Evolutionary conservation across 805 yeast genomes (phyloP).

Genomic region (Candida loeiensis): DNA sequence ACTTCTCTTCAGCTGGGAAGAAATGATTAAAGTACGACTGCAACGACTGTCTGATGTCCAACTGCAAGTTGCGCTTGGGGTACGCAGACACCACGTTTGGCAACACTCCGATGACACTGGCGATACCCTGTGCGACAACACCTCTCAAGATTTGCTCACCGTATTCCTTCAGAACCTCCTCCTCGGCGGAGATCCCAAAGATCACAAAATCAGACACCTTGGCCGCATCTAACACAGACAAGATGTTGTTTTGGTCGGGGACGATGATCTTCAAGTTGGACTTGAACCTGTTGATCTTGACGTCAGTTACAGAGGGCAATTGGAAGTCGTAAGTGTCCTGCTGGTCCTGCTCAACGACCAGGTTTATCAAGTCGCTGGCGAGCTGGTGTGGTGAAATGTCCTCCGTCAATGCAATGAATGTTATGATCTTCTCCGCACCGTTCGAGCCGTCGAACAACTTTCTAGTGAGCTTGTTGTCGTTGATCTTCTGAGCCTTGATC

Average conservation of each 20-base stretch:
- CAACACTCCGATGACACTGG: slow-evolving; percentile 74
- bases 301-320: slow-evolving; percentile 49
- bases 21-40: slow-evolving; percentile 40
- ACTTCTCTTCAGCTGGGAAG: slow-evolving; percentile 67
- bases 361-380: slow-evolving; percentile 47
- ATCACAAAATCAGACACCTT: slow-evolving; percentile 86
- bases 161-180: slow-evolving; percentile 71
- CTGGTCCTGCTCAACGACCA: slow-evolving; percentile 27
- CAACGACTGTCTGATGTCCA: slow-evolving; percentile 49
- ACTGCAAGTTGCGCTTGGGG: slow-evolving; percentile 72
- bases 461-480: slow-evolving; percentile 54
- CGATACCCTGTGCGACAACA: slow-evolving; percentile 86
- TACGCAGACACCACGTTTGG: slow-evolving; percentile 66
- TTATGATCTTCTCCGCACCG: slow-evolving; percentile 81
- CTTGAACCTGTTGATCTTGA: slow-evolving; percentile 64
- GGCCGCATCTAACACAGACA: slow-evolving; percentile 78
- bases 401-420: slow-evolving; percentile 72
- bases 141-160: slow-evolving; percentile 93
- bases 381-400: slow-evolving; percentile 62
- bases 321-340: slow-evolving; percentile 18
- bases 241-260: slow-evolving; percentile 64
- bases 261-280: slow-evolving; percentile 69
- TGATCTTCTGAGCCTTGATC: slow-evolving; percentile 66
- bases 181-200: slow-evolving; percentile 81
- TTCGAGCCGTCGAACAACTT: slow-evolving; percentile 73